These are phyloP conservation scores for Phytophthora idaei DNA, from an alignment of 352 stramenopile genomes.

Conservation along the genomic window DNA sequence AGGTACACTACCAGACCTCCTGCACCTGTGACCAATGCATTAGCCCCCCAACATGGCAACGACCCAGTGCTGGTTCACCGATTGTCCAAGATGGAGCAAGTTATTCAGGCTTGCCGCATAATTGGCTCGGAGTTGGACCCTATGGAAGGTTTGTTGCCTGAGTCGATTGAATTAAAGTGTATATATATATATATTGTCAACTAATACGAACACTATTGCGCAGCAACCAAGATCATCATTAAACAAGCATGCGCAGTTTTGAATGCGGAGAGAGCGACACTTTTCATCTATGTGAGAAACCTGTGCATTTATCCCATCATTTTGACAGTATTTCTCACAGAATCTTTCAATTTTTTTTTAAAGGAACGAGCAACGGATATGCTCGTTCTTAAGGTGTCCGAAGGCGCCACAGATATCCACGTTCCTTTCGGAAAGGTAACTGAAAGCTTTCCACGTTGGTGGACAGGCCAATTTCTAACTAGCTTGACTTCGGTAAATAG, in stretches of 20 bases:
- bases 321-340: not conserved
- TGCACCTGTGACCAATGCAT: not conserved
- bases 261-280: slow-evolving; percentile 87
- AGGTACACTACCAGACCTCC: slow-evolving; percentile 11
- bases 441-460: not conserved
- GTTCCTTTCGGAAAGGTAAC: slow-evolving; percentile 80
- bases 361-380: slow-evolving; percentile 77
- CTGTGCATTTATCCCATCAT: not conserved
- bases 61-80: slow-evolving; percentile 62
- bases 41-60: slow-evolving; percentile 15
- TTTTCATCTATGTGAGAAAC: slow-evolving; percentile 86
- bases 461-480: not conserved
- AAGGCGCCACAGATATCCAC: slow-evolving; percentile 86
- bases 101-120: slow-evolving; percentile 74
- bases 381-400: slow-evolving; percentile 87
- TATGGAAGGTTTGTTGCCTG: slow-evolving; percentile 58
- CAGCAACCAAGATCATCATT: slow-evolving; percentile 86
- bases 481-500: slow-evolving; percentile 28
- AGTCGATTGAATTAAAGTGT: not conserved
- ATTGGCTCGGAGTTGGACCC: slow-evolving; percentile 85
- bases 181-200: not conserved
- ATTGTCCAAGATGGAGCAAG: slow-evolving; percentile 73
- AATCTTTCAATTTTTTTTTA: not conserved
- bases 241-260: slow-evolving; percentile 88
- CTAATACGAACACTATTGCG: not conserved